Conservation (phyloP, 768 basidiomycete species). For the Termitomyces sp. region DNA sequence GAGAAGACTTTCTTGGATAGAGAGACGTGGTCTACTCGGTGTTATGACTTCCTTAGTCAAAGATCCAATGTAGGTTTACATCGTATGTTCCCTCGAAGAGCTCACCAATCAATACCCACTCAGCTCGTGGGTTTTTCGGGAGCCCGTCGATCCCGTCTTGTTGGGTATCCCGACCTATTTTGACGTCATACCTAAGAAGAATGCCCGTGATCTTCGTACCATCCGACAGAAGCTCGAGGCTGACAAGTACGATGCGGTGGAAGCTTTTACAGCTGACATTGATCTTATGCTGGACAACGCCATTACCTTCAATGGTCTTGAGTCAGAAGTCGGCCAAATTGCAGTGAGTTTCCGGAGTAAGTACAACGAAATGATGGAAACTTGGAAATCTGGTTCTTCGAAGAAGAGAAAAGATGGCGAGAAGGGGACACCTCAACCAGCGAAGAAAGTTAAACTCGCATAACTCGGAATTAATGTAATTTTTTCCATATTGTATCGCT, state of each 20-base stretch:
- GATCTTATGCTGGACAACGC: slow-evolving; percentile 88
- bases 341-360: slow-evolving; percentile 46
- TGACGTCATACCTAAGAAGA: slow-evolving; percentile 76
- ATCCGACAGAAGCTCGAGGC: slow-evolving; percentile 77
- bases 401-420: slow-evolving; percentile 80
- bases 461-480: slow-evolving; percentile 27
- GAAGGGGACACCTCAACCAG: slow-evolving; percentile 52
- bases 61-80: slow-evolving; percentile 47
- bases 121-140: slow-evolving; percentile 74
- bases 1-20: slow-evolving; percentile 66
- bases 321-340: slow-evolving; percentile 71
- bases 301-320: slow-evolving; percentile 78
- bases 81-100: neutral
- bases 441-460: slow-evolving; percentile 62
- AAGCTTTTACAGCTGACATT: slow-evolving; percentile 80
- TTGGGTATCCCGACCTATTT: slow-evolving; percentile 86
- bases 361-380: slow-evolving; percentile 45
- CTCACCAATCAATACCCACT: slow-evolving; percentile 18
- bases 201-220: slow-evolving; percentile 80
- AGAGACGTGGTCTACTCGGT: slow-evolving; percentile 73
- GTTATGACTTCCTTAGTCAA: slow-evolving; percentile 64
- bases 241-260: slow-evolving; percentile 76
- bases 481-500: slow-evolving; percentile 7
- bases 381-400: slow-evolving; percentile 38
- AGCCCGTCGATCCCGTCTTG: slow-evolving; percentile 83